These are phyloP conservation scores for Physcomitrellopsis africana DNA, from an alignment of 225 moss, liverwort and hornwort species.

Conservation along the genomic window DNA sequence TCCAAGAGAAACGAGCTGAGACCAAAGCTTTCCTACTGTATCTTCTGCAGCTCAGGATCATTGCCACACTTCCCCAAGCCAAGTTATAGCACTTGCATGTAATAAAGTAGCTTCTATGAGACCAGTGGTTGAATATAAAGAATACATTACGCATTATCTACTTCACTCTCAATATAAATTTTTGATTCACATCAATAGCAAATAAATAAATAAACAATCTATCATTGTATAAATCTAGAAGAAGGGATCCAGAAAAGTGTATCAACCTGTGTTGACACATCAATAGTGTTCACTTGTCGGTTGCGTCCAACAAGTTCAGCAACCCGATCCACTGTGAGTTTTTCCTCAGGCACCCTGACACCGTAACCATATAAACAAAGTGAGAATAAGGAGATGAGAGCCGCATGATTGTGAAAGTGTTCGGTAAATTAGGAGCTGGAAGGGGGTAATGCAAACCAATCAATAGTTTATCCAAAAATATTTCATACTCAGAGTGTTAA, in stretches of 20 bases:
- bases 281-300: conserved; percentile 75
- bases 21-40: background rate
- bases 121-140: conserved; percentile 7
- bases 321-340: conserved; percentile 66
- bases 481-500: too few species aligned
- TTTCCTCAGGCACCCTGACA: conserved; percentile 69
- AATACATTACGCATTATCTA: background rate
- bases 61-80: background rate
- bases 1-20: background rate
- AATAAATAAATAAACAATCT: background rate
- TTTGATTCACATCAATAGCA: background rate
- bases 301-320: conserved; percentile 66
- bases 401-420: background rate
- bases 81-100: background rate
- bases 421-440: background rate
- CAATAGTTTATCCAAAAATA: too few species aligned
- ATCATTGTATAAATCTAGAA: background rate
- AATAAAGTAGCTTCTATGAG: conserved; percentile 9
- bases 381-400: background rate
- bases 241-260: background rate
- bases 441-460: too few species aligned
- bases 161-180: background rate
- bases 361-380: conserved; percentile 16
- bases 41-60: background rate
- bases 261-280: conserved; percentile 73